phyloP scores from a whole-genome alignment of 2,329 filamentous ascomycete species.

The Arthrobotrys entomopaga region DNA sequence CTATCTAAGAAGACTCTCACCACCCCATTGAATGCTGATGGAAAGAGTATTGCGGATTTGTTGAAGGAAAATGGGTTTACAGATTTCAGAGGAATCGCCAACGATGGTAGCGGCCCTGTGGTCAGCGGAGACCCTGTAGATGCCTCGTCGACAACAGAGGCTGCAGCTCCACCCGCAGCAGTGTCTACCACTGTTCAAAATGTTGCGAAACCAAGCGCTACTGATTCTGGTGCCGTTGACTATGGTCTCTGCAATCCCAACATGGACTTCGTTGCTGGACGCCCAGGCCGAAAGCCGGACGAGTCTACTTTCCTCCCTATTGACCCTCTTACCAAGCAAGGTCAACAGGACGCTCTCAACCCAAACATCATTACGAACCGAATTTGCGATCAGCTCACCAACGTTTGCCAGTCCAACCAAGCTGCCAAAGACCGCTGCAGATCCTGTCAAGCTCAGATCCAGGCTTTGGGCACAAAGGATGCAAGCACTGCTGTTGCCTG shows the following conservation, averaged over 20 bases:
- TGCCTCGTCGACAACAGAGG: slow-evolving; percentile 26
- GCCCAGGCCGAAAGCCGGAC: slow-evolving; percentile 65
- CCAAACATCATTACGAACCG: slow-evolving; percentile 79
- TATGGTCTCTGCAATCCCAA: slow-evolving; percentile 61
- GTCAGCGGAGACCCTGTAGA: slow-evolving; percentile 30
- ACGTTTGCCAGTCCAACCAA: slow-evolving; percentile 72
- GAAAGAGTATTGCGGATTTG: slow-evolving; percentile 74
- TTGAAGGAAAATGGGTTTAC: slow-evolving; percentile 71
- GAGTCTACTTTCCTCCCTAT: slow-evolving; percentile 75
- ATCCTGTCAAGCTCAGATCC: slow-evolving; percentile 67
- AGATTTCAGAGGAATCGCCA: slow-evolving; percentile 66
- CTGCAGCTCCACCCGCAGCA: slow-evolving; percentile 13
- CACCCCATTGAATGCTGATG: slow-evolving; percentile 69
- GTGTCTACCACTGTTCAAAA: slow-evolving; percentile 54
- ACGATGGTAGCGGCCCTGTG: slow-evolving; percentile 54
- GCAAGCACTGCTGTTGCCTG: slow-evolving; percentile 63
- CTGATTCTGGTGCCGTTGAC: slow-evolving; percentile 22
- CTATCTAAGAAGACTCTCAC: slow-evolving; percentile 68
- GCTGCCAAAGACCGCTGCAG: slow-evolving; percentile 69
- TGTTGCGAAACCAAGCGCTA: slow-evolving; percentile 39
- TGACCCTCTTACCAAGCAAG: slow-evolving; percentile 66
- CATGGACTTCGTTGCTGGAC: slow-evolving; percentile 70
- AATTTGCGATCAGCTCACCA: slow-evolving; percentile 75
- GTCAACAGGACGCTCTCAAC: slow-evolving; percentile 75
- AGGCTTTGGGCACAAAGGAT: slow-evolving; percentile 63